Evolutionary conservation across 2,329 filamentous ascomycete genomes (phyloP).

Genomic region (Diaporthe sp.): DNA sequence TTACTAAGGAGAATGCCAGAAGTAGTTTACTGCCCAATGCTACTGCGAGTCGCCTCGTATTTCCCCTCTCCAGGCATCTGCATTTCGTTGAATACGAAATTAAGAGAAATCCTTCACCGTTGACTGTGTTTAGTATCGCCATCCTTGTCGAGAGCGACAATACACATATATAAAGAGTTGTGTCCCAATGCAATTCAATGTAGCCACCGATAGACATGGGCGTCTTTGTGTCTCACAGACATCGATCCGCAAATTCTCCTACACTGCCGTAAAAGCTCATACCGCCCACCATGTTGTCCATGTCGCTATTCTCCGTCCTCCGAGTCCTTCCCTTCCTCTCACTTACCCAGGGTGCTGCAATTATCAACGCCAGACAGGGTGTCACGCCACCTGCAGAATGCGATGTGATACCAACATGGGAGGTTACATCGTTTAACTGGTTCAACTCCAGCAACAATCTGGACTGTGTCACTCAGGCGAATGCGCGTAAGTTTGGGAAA

Average conservation of each 20-base stretch:
- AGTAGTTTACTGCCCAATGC: too few relatives aligned
- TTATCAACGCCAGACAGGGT: neutral
- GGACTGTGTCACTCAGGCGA: constrained; percentile 8
- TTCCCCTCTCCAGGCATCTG: constrained; percentile 14
- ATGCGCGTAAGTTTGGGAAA: constrained; percentile 4
- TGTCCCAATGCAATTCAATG: neutral
- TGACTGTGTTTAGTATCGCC: neutral
- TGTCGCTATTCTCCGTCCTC: neutral
- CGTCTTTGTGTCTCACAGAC: neutral
- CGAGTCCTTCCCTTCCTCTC: neutral
- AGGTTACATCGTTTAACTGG: constrained; percentile 22
- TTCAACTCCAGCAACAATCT: constrained; percentile 28
- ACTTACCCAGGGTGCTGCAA: neutral
- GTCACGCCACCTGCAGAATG: constrained; percentile 26
- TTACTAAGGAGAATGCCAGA: too few relatives aligned
- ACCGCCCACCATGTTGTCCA: neutral
- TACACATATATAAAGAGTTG: neutral
- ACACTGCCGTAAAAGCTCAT: neutral
- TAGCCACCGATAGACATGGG: too few relatives aligned
- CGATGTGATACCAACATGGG: constrained; percentile 28
- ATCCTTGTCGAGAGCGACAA: neutral
- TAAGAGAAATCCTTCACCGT: neutral
- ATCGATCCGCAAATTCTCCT: neutral
- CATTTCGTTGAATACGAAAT: neutral
- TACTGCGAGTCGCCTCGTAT: constrained; percentile 6